phyloP scores from a whole-genome alignment of 192 early-diverging fungal genomes.

The Lobosporangium transversale region DNA sequence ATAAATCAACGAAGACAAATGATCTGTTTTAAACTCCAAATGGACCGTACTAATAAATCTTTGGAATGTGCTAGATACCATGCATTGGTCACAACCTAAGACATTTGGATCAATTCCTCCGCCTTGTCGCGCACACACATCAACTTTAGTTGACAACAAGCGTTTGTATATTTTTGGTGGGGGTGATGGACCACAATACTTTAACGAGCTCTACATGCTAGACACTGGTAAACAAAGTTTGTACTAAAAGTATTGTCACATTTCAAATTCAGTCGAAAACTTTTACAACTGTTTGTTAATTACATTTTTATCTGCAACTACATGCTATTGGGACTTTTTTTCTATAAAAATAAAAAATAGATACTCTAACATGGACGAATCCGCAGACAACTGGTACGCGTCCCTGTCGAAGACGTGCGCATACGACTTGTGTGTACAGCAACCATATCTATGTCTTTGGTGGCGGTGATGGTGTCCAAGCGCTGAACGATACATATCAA shows the following conservation, averaged over 20 bases:
- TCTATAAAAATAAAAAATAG: constrained; percentile 12
- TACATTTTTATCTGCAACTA: too few relatives aligned
- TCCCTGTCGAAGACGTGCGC: constrained; percentile 80
- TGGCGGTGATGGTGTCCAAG: constrained; percentile 85
- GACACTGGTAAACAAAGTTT: constrained; percentile 66
- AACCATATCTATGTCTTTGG: constrained; percentile 84
- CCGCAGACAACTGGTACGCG: constrained; percentile 61
- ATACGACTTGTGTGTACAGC: constrained; percentile 82
- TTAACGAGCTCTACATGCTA: constrained; percentile 81
- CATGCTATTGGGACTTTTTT: not conserved
- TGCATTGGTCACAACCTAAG: constrained; percentile 81
- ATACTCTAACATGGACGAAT: constrained; percentile 76
- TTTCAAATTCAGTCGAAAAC: too few relatives aligned
- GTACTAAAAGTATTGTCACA: not conserved
- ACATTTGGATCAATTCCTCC: constrained; percentile 76
- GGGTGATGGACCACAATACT: constrained; percentile 87
- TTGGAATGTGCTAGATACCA: too few relatives aligned
- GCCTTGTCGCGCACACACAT: constrained; percentile 85
- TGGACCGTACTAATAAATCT: not conserved
- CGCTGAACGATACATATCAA: constrained; percentile 80
- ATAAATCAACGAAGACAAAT: not conserved
- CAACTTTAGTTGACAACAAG: constrained; percentile 68
- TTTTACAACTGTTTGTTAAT: too few relatives aligned
- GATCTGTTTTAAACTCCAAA: not conserved
- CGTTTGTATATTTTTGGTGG: constrained; percentile 84